These are phyloP conservation scores for Penicillium oxalicum DNA, from an alignment of 2,329 filamentous ascomycete species.

Conservation along the genomic window DNA sequence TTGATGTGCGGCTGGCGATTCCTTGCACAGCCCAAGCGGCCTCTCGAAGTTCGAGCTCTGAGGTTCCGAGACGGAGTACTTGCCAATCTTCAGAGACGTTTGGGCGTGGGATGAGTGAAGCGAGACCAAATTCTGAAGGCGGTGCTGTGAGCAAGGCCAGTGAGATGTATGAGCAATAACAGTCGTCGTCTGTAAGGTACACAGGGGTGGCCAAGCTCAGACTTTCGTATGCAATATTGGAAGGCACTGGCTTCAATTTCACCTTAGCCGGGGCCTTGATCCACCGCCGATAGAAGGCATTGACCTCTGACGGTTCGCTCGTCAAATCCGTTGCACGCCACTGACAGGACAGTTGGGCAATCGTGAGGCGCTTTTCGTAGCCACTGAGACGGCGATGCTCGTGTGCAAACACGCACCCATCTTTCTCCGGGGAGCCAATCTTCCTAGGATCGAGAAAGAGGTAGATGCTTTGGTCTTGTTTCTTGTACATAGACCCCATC, in stretches of 20 bases:
- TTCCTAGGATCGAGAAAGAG: constrained; percentile 55
- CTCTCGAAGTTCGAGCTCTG: constrained; percentile 19
- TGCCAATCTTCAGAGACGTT: constrained; percentile 17
- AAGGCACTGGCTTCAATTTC: constrained; percentile 13
- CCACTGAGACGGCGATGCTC: constrained; percentile 43
- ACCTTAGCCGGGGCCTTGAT: constrained; percentile 16
- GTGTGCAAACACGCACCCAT: constrained; percentile 54
- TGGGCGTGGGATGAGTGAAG: neutral
- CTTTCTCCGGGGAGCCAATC: constrained; percentile 42
- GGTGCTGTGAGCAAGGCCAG: constrained; percentile 22
- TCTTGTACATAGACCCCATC: constrained; percentile 50
- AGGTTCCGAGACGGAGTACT: constrained; percentile 23
- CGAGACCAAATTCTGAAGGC: too few species aligned
- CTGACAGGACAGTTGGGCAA: constrained; percentile 43
- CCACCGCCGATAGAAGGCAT: constrained; percentile 30
- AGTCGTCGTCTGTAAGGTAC: constrained; percentile 16
- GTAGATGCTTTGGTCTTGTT: constrained; percentile 38
- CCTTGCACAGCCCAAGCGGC: constrained; percentile 32
- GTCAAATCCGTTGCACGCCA: constrained; percentile 39
- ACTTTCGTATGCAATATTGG: constrained; percentile 17
- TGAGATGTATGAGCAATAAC: constrained; percentile 28
- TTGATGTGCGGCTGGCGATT: constrained; percentile 20
- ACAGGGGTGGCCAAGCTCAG: constrained; percentile 14
- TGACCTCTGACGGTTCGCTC: constrained; percentile 14
- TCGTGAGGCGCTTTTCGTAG: constrained; percentile 41